Conservation (phyloP, 2,329 filamentous ascomycete species). For the Lachnellula subtilissima region DNA sequence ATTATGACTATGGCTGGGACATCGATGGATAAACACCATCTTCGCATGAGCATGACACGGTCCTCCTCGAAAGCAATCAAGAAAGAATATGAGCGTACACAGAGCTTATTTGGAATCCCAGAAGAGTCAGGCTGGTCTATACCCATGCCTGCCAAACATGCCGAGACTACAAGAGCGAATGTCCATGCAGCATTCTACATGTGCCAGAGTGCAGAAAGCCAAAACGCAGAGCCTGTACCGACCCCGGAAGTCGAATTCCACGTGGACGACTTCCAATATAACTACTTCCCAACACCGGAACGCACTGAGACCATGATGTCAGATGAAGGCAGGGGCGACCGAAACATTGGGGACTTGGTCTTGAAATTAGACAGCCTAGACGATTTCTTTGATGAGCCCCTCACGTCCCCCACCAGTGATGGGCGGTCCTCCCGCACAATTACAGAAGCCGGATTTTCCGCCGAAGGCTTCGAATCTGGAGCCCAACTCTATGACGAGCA, state of each 20-base stretch:
- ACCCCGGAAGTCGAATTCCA: conserved; percentile 90
- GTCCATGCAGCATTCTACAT: conserved; percentile 97
- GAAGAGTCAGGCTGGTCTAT: conserved; percentile 96
- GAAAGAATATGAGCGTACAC: conserved; percentile 91
- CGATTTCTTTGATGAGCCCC: conserved; percentile 70
- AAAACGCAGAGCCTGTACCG: conserved; percentile 55
- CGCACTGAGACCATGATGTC: conserved; percentile 91
- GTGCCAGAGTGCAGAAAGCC: conserved; percentile 63
- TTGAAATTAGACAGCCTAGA: conserved; percentile 74
- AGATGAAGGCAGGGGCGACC: conserved; percentile 61
- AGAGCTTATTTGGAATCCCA: conserved; percentile 93
- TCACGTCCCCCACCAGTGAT: conserved; percentile 54
- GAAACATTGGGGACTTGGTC: conserved; percentile 77
- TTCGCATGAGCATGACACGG: conserved; percentile 97
- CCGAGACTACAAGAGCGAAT: conserved; percentile 78
- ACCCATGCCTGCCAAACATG: conserved; percentile 85
- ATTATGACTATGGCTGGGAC: conserved; percentile 92
- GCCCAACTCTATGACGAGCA: conserved; percentile 90
- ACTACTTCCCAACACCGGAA: conserved; percentile 59
- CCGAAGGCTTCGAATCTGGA: conserved; percentile 64
- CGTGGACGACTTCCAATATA: conserved; percentile 66
- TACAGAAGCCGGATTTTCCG: conserved; percentile 60
- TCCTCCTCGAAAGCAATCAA: conserved; percentile 78
- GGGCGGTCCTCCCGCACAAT: conserved; percentile 58
- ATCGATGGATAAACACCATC: conserved; percentile 87